phyloP scores from a whole-genome alignment of 768 basidiomycete genomes.

The Kwoniella sp. region DNA sequence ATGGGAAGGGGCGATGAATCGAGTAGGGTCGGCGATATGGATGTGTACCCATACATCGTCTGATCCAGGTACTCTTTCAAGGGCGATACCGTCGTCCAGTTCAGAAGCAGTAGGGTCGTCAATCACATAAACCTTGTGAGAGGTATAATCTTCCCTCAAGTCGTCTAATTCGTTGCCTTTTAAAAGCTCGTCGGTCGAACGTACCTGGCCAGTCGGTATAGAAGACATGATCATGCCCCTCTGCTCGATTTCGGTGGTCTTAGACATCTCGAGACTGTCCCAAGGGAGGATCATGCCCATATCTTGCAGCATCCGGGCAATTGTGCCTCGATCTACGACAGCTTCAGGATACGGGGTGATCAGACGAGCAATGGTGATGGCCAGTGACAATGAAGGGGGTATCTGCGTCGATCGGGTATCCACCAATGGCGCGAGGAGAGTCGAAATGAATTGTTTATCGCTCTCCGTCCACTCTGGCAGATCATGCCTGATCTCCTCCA shows the following conservation, averaged over 20 bases:
- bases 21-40: slow-evolving; percentile 91
- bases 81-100: slow-evolving; percentile 88
- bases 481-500: slow-evolving; percentile 8
- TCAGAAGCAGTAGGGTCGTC: slow-evolving; percentile 79
- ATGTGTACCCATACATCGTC: slow-evolving; percentile 75
- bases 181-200: slow-evolving; percentile 15
- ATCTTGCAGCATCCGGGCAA: slow-evolving; percentile 62
- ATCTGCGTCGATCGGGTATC: slow-evolving; percentile 59
- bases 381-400: slow-evolving; percentile 65
- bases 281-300: slow-evolving; percentile 78
- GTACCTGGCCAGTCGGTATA: slow-evolving; percentile 3
- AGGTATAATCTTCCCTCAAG: slow-evolving; percentile 40
- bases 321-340: slow-evolving; percentile 52
- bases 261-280: slow-evolving; percentile 65
- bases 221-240: slow-evolving; percentile 19
- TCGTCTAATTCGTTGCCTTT: slow-evolving; percentile 42
- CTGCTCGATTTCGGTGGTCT: slow-evolving; percentile 24
- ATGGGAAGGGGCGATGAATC: slow-evolving; percentile 72
- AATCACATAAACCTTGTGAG: slow-evolving; percentile 72
- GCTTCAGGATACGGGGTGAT: slow-evolving; percentile 56
- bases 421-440: slow-evolving; percentile 46
- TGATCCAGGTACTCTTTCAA: slow-evolving; percentile 68
- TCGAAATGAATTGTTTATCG: slow-evolving; percentile 41
- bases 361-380: slow-evolving; percentile 64
- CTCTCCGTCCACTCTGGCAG: slow-evolving; percentile 19